These are phyloP conservation scores for Bonnemaisonia californica DNA, from an alignment of 31 red algal species.

Conservation along the genomic window DNA sequence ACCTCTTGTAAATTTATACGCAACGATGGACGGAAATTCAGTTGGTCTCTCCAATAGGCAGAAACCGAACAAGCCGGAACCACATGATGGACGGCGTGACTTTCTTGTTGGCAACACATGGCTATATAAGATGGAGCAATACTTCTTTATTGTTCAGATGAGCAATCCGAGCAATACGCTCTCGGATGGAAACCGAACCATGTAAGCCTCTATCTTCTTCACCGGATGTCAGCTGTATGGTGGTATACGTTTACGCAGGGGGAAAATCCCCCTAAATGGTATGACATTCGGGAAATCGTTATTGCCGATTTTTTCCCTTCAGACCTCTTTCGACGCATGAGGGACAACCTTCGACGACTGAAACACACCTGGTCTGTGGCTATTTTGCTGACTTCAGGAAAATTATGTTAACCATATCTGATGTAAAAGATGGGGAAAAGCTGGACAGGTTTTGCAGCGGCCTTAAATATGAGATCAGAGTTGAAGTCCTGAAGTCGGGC, in stretches of 20 bases:
- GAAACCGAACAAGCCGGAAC: background rate
- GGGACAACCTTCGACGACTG: conserved; percentile 5
- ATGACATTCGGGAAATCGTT: background rate
- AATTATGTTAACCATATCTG: conserved; percentile 25
- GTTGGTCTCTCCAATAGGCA: background rate
- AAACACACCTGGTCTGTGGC: background rate
- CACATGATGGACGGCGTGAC: background rate
- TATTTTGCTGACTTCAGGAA: conserved; percentile 27
- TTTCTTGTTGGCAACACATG: background rate
- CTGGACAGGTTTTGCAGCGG: conserved; percentile 36
- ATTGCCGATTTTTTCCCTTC: background rate
- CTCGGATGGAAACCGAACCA: background rate
- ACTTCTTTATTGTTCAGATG: background rate
- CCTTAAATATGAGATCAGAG: conserved; percentile 13
- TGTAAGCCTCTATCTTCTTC: background rate
- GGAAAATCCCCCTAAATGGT: background rate
- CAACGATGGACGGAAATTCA: background rate
- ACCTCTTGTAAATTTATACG: background rate
- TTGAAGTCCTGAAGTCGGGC: conserved; percentile 28
- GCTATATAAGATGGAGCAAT: background rate
- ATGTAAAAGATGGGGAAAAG: conserved; percentile 19
- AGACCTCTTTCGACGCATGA: conserved; percentile 15
- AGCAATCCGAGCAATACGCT: background rate
- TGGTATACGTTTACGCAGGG: background rate
- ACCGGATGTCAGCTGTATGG: background rate